These are phyloP conservation scores for Alternaria conjuncta DNA, from an alignment of 2,329 filamentous ascomycete species.

Conservation along the genomic window DNA sequence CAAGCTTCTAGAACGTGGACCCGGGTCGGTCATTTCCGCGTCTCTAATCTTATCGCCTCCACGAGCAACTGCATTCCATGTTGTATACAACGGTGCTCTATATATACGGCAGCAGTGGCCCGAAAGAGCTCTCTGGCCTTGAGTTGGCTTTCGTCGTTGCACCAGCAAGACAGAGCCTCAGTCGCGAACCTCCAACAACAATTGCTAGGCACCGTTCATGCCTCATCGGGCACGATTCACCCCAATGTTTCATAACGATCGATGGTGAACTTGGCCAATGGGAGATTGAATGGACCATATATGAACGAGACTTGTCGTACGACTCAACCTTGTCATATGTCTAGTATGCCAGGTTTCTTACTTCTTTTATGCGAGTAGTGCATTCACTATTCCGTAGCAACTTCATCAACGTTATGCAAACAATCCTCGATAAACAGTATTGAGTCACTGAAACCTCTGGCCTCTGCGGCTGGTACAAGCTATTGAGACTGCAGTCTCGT, in stretches of 20 bases:
- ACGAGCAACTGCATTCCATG: background rate
- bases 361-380: background rate
- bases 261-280: background rate
- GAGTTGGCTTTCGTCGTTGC: background rate
- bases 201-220: background rate
- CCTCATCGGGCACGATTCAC: background rate
- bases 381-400: no score
- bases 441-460: background rate
- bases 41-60: constrained; percentile 3
- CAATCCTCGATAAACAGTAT: background rate
- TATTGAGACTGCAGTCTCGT: background rate
- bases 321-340: background rate
- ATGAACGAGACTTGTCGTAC: background rate
- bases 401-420: background rate
- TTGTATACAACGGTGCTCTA: background rate
- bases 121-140: background rate
- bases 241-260: background rate
- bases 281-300: background rate
- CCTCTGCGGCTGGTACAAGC: background rate
- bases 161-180: background rate
- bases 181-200: background rate
- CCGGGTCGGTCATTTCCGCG: constrained; percentile 8
- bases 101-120: background rate
- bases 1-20: constrained; percentile 23
- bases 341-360: no score